Evolutionary conservation across 257 asterid species (phyloP).

Genomic region (Petunia axillaris): DNA sequence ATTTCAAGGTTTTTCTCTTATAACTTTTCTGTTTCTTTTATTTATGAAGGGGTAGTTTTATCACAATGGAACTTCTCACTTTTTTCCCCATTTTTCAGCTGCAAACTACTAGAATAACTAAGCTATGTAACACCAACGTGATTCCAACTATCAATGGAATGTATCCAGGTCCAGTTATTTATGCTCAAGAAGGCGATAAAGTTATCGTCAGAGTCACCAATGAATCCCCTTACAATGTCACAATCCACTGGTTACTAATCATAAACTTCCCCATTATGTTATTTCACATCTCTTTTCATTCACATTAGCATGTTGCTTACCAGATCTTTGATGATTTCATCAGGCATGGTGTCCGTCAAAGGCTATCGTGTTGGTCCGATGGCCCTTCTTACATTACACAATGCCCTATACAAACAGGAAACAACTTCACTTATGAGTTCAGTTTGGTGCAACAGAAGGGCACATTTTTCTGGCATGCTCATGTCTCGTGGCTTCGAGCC

Average conservation of each 20-base stretch:
- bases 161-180: constrained; percentile 65
- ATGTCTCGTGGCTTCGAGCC: constrained; percentile 67
- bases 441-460: constrained; percentile 65
- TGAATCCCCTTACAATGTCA: constrained; percentile 50
- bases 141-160: constrained; percentile 55
- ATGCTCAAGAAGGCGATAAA: constrained; percentile 67
- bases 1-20: constrained; percentile 49
- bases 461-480: constrained; percentile 74
- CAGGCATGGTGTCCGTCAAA: constrained; percentile 76
- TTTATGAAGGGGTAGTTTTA: background rate
- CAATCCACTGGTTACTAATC: constrained; percentile 60
- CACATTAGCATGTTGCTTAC: constrained; percentile 11
- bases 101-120: constrained; percentile 51
- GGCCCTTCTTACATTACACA: constrained; percentile 74
- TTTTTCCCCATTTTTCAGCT: constrained; percentile 32
- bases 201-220: constrained; percentile 51
- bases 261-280: background rate
- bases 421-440: constrained; percentile 59
- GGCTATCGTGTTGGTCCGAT: constrained; percentile 64
- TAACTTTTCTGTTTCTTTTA: background rate
- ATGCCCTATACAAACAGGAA: constrained; percentile 66
- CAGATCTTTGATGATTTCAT: background rate
- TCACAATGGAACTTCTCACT: background rate
- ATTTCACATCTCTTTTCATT: background rate
- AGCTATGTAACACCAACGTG: constrained; percentile 48